A percentile compares a stretch with the other conserved stretches of the same genome.
phyloP scores from a whole-genome alignment of 148 eudicot genomes.

The Polygonum maritimum region DNA sequence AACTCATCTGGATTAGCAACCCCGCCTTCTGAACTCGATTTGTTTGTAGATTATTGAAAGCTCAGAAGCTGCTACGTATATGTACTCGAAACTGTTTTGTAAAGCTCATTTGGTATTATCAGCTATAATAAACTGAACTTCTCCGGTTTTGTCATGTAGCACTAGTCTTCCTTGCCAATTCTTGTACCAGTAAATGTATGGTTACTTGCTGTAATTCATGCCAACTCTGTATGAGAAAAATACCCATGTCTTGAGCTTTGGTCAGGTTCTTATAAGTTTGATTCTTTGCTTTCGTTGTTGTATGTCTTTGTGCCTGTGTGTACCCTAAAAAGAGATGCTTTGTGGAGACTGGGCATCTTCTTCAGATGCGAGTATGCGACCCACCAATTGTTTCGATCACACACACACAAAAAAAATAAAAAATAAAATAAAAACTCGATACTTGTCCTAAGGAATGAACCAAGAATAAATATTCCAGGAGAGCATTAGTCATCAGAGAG shows the following conservation, averaged over 20 bases:
- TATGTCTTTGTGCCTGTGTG: background rate
- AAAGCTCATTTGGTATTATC: background rate
- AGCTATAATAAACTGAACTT: background rate
- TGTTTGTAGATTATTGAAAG: background rate
- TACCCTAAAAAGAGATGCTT: background rate
- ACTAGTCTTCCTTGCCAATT: background rate
- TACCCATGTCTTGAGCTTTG: background rate
- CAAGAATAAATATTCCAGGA: background rate
- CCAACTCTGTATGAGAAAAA: background rate
- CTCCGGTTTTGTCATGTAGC: background rate
- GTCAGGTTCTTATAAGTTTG: background rate
- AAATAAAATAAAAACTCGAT: background rate
- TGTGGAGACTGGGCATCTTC: background rate
- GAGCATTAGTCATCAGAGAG: background rate
- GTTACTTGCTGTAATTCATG: background rate
- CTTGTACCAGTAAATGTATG: background rate
- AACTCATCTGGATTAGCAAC: background rate
- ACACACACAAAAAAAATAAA: no score
- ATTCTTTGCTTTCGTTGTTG: background rate
- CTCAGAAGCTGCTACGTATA: background rate
- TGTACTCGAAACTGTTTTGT: background rate
- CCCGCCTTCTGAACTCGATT: slow-evolving; percentile 2
- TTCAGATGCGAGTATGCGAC: background rate
- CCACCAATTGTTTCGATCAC: background rate
- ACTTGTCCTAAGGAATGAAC: background rate